phyloP scores from a whole-genome alignment of 208 protist genomes.

The Trichomonas vaginalis region DNA sequence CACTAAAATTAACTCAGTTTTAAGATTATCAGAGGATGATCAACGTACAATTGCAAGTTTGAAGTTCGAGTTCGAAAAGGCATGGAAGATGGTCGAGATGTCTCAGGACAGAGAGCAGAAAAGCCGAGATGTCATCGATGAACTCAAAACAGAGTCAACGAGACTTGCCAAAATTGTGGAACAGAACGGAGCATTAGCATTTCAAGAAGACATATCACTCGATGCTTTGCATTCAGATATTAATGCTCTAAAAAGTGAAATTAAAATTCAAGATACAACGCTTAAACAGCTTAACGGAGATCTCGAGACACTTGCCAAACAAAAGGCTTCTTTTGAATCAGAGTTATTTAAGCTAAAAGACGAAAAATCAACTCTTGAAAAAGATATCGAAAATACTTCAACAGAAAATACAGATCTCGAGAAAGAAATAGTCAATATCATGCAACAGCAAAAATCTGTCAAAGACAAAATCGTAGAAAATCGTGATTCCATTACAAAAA shows the following conservation, averaged over 20 bases:
- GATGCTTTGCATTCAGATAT: background rate
- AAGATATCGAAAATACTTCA: background rate
- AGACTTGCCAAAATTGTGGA: conserved; percentile 72
- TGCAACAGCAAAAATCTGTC: background rate
- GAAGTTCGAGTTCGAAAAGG: conserved; percentile 53
- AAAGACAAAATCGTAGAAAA: background rate
- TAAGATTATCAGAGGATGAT: conserved; percentile 79
- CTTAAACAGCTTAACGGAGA: background rate
- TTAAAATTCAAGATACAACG: background rate
- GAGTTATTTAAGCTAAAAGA: background rate
- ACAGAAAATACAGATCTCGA: background rate
- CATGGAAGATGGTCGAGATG: conserved; percentile 82
- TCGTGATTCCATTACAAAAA: background rate
- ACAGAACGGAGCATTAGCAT: conserved; percentile 63
- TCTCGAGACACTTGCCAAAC: background rate
- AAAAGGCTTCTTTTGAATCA: background rate
- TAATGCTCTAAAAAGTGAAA: background rate
- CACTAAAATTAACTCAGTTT: conserved; percentile 76
- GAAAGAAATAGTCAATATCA: background rate
- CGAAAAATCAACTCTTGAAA: background rate
- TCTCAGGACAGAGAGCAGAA: conserved; percentile 78
- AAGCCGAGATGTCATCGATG: conserved; percentile 68
- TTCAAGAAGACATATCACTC: conserved; percentile 54
- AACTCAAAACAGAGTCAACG: conserved; percentile 74
- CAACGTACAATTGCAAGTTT: conserved; percentile 70